These are phyloP conservation scores for Xanthoceras sorbifolium DNA, from an alignment of 345 rosid genomes.

Conservation along the genomic window DNA sequence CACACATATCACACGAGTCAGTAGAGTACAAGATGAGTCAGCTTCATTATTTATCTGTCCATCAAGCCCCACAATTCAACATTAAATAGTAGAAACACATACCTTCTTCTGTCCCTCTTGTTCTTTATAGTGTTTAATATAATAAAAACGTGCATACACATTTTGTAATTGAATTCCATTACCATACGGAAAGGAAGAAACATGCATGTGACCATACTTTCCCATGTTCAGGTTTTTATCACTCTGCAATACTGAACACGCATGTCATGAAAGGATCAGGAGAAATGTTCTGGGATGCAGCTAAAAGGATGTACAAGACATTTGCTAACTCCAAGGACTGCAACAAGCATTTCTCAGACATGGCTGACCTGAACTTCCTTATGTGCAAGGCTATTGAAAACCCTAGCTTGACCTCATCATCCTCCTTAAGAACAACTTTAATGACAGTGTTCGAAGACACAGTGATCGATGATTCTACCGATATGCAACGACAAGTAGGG, in stretches of 20 bases:
- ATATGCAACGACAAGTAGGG: slow-evolving; percentile 30
- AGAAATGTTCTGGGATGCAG: slow-evolving; percentile 47
- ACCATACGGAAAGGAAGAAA: neutral
- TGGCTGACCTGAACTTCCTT: slow-evolving; percentile 55
- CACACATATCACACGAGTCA: too few relatives aligned
- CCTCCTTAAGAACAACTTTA: slow-evolving; percentile 44
- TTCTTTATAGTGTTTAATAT: too few relatives aligned
- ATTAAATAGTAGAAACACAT: too few relatives aligned
- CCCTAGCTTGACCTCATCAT: slow-evolving; percentile 44
- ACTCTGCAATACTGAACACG: slow-evolving; percentile 48
- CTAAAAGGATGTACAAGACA: slow-evolving; percentile 35
- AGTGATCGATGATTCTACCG: slow-evolving; percentile 29
- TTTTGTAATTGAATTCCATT: neutral
- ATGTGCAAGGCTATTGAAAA: slow-evolving; percentile 59
- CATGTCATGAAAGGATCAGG: slow-evolving; percentile 32
- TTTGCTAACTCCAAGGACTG: slow-evolving; percentile 30
- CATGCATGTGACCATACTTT: neutral
- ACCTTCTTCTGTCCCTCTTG: too few relatives aligned
- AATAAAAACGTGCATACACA: too few relatives aligned
- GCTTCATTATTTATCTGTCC: too few relatives aligned
- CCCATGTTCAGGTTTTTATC: slow-evolving; percentile 45
- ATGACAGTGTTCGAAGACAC: slow-evolving; percentile 53
- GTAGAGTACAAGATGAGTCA: too few relatives aligned
- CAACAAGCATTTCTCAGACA: slow-evolving; percentile 50
- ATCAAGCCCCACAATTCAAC: too few relatives aligned